Conservation (phyloP, 257 asterid species). For the Linaria vulgaris region DNA sequence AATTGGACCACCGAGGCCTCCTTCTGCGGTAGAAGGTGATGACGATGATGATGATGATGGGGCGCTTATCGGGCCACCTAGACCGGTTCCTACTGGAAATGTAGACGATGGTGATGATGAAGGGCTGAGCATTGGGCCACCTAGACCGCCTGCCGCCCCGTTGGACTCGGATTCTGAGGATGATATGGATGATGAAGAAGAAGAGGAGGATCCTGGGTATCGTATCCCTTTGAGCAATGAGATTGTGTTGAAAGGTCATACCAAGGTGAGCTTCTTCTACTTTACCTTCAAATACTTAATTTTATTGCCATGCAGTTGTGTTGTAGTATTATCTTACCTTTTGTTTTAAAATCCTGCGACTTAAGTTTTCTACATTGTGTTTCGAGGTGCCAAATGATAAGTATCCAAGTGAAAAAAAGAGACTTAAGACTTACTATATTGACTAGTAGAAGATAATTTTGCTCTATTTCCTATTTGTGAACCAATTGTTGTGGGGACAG, state of each 20-base stretch:
- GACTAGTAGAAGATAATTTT: conserved; percentile 7
- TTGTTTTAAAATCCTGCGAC: conserved; percentile 1
- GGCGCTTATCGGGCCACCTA: conserved; percentile 61
- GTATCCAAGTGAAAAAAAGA: neutral
- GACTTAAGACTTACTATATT: conserved; percentile 1
- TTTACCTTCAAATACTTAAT: neutral
- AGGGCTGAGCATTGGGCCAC: neutral
- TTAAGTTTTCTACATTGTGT: neutral
- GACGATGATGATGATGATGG: conserved; percentile 42
- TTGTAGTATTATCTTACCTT: too few relatives aligned
- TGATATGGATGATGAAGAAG: conserved; percentile 50
- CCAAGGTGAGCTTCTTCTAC: conserved; percentile 52
- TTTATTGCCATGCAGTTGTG: neutral
- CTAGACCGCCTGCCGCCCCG: conserved; percentile 23
- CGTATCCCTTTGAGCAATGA: conserved; percentile 91
- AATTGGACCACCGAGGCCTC: conserved; percentile 64
- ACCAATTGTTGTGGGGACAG: too few relatives aligned
- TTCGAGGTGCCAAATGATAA: neutral
- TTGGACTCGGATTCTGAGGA: conserved; percentile 64
- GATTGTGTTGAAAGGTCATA: conserved; percentile 86
- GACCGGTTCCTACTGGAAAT: conserved; percentile 37
- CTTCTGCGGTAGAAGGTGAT: conserved; percentile 29
- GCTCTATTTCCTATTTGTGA: too few relatives aligned
- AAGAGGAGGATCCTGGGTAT: conserved; percentile 48
- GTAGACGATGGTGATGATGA: conserved; percentile 37